These are phyloP conservation scores for Blastocystis sp. DNA, from an alignment of 352 stramenopile species.

Conservation along the genomic window DNA sequence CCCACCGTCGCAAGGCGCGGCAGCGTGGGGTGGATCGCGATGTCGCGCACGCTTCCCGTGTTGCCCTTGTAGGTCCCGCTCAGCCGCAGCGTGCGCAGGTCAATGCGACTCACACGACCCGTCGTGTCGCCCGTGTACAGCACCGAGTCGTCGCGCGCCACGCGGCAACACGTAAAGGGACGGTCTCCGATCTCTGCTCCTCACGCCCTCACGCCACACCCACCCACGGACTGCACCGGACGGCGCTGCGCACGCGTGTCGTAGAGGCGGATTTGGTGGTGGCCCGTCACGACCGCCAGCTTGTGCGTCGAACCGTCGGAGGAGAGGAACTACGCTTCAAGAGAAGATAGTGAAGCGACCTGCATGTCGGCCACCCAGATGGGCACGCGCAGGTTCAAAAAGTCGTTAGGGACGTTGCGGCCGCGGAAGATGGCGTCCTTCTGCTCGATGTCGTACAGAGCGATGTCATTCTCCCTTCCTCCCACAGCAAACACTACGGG, in stretches of 20 bases:
- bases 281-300: constrained; percentile 78
- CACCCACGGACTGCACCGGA: constrained; percentile 75
- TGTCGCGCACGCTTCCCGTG: constrained; percentile 83
- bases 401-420: constrained; percentile 83
- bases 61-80: constrained; percentile 83
- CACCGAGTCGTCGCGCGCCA: constrained; percentile 73
- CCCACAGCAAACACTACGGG: constrained; percentile 75
- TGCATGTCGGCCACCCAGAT: constrained; percentile 82
- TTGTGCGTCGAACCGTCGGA: constrained; percentile 76
- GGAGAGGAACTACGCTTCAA: constrained; percentile 39
- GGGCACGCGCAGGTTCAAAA: constrained; percentile 82
- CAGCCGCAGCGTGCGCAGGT: constrained; percentile 83
- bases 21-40: constrained; percentile 83
- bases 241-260: constrained; percentile 82
- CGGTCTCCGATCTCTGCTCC: constrained; percentile 29
- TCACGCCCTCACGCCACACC: neutral
- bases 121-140: constrained; percentile 81
- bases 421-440: constrained; percentile 79
- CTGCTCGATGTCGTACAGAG: constrained; percentile 81
- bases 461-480: constrained; percentile 80
- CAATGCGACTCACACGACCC: constrained; percentile 82
- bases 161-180: constrained; percentile 55
- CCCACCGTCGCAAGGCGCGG: constrained; percentile 85
- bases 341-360: neutral
- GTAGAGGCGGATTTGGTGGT: constrained; percentile 82